Evolutionary conservation across 2,329 filamentous ascomycete species (phyloP).

Genomic region (Alternaria brassicicola): DNA sequence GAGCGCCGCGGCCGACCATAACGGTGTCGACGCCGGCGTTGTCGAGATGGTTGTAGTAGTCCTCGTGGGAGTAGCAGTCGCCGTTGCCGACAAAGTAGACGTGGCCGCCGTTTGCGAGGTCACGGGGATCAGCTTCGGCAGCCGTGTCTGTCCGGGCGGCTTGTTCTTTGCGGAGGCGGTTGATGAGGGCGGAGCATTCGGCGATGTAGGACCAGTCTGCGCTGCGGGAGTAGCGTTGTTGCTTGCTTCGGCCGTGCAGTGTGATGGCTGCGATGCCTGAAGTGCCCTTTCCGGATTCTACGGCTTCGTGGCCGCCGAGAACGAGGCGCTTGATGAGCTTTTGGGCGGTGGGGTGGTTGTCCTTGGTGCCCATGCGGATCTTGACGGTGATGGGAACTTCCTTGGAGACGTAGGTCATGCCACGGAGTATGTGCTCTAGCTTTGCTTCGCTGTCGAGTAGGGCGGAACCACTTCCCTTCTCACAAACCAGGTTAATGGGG

Average conservation of each 20-base stretch:
- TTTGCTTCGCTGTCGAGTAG: constrained; percentile 88
- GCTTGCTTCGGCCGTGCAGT: constrained; percentile 88
- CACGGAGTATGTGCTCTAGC: constrained; percentile 90
- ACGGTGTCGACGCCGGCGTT: constrained; percentile 86
- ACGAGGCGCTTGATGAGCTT: constrained; percentile 83
- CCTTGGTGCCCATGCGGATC: constrained; percentile 88
- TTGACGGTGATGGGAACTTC: constrained; percentile 94
- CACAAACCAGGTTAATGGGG: constrained; percentile 92
- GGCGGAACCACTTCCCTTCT: constrained; percentile 85
- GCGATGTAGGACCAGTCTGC: constrained; percentile 98
- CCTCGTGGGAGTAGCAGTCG: constrained; percentile 90
- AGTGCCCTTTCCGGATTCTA: constrained; percentile 65
- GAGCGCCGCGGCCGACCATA: constrained; percentile 94
- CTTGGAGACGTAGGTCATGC: constrained; percentile 92
- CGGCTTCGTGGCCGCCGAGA: constrained; percentile 76
- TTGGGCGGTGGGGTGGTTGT: constrained; percentile 76
- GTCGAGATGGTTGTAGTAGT: constrained; percentile 80
- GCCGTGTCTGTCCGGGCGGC: constrained; percentile 75
- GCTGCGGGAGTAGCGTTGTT: constrained; percentile 88
- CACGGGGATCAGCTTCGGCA: constrained; percentile 75
- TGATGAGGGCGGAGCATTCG: constrained; percentile 84
- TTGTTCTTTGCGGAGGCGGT: constrained; percentile 74
- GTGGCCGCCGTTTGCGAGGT: constrained; percentile 69
- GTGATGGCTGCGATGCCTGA: constrained; percentile 90
- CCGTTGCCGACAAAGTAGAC: constrained; percentile 96